These are phyloP conservation scores for Scheffersomyces coipomensis DNA, from an alignment of 805 yeast genomes.

Conservation along the genomic window DNA sequence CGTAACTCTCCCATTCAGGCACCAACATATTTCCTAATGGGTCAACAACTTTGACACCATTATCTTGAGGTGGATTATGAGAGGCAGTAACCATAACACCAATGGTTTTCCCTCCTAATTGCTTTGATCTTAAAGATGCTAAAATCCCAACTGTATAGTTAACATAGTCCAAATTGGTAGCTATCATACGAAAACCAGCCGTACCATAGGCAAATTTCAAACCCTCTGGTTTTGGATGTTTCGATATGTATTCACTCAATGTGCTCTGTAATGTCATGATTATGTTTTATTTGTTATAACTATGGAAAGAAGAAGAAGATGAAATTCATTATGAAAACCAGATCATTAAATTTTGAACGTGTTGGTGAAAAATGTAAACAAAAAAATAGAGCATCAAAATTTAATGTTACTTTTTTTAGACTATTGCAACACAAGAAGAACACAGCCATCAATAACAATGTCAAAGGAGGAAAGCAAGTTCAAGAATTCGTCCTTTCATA, in stretches of 20 bases:
- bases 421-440: neutral
- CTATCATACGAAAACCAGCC: slow-evolving; percentile 89
- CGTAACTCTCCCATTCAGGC: slow-evolving; percentile 78
- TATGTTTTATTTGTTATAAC: neutral
- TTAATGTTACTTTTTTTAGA: slow-evolving; percentile 1
- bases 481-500: slow-evolving; percentile 28
- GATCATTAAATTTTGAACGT: neutral
- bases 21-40: slow-evolving; percentile 90
- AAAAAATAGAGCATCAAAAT: neutral
- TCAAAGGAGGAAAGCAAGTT: slow-evolving; percentile 14
- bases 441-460: slow-evolving; percentile 4
- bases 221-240: slow-evolving; percentile 45
- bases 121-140: slow-evolving; percentile 80
- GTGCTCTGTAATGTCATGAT: slow-evolving; percentile 7
- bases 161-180: slow-evolving; percentile 70
- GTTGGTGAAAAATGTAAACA: slow-evolving; percentile 3
- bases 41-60: slow-evolving; percentile 92
- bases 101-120: slow-evolving; percentile 61
- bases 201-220: slow-evolving; percentile 76
- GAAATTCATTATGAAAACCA: neutral
- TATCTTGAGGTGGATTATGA: slow-evolving; percentile 88
- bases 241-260: slow-evolving; percentile 6
- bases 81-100: slow-evolving; percentile 98
- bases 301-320: neutral
- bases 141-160: slow-evolving; percentile 80